Evolutionary conservation across 1,284 basidiomycete genomes (phyloP).

Genomic region (Microstroma glucosiphilum): DNA sequence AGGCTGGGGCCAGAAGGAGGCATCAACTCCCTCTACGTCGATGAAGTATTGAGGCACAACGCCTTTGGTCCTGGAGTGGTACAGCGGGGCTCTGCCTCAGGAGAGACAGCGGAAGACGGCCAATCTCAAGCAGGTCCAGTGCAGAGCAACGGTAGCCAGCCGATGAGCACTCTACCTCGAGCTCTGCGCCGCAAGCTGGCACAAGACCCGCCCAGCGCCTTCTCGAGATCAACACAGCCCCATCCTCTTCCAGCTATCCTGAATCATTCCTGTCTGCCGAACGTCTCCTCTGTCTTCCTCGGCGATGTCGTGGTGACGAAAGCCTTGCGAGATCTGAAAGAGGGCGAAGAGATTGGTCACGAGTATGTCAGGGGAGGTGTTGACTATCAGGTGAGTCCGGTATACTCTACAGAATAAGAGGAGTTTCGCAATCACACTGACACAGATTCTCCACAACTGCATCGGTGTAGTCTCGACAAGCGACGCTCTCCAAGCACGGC

Average conservation of each 20-base stretch:
- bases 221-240: slow-evolving; percentile 44
- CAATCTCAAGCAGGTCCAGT: background rate
- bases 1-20: background rate
- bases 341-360: slow-evolving; percentile 47
- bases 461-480: slow-evolving; percentile 16
- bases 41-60: slow-evolving; percentile 49
- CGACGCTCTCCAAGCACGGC: slow-evolving; percentile 44
- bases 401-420: too few relatives aligned
- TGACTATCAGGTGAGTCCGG: slow-evolving; percentile 20
- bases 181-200: slow-evolving; percentile 6
- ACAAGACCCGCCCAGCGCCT: slow-evolving; percentile 7
- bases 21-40: slow-evolving; percentile 41
- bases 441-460: slow-evolving; percentile 3
- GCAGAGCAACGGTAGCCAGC: too few relatives aligned
- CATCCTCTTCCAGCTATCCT: slow-evolving; percentile 48
- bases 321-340: slow-evolving; percentile 33
- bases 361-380: slow-evolving; percentile 47
- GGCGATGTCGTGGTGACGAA: slow-evolving; percentile 46
- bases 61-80: slow-evolving; percentile 45
- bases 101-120: background rate
- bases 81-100: background rate
- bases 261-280: slow-evolving; percentile 48
- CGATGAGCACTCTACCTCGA: background rate
- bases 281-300: slow-evolving; percentile 48
- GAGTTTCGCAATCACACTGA: too few relatives aligned